Conservation (phyloP, 2,329 filamentous ascomycete genomes). For the Neopestalotiopsis clavispora region DNA sequence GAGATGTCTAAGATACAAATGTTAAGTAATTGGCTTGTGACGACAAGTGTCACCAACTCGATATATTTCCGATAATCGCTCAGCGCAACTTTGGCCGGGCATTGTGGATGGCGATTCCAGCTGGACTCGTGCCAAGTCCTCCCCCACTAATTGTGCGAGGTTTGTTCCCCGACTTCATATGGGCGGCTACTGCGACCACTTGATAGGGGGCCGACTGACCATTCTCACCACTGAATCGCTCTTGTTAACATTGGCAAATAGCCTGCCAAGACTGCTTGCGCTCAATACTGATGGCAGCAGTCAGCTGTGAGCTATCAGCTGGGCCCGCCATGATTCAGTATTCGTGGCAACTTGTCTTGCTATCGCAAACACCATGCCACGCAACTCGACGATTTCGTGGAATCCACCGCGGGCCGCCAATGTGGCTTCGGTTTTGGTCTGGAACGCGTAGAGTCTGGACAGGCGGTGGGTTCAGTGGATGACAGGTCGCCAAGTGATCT, state of each 20-base stretch:
- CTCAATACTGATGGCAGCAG: neutral
- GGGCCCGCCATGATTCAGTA: neutral
- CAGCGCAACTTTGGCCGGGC: neutral
- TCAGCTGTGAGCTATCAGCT: neutral
- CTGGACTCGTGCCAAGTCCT: neutral
- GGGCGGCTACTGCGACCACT: neutral
- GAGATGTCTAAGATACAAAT: slow-evolving; percentile 1
- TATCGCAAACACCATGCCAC: neutral
- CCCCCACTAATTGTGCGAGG: no score
- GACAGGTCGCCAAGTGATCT: neutral
- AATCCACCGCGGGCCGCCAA: neutral
- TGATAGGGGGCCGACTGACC: neutral
- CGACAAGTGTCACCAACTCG: neutral
- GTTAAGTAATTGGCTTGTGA: neutral
- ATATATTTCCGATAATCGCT: neutral
- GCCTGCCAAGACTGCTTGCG: neutral
- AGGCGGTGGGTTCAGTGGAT: neutral
- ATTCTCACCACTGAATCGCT: neutral
- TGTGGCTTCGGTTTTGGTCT: neutral
- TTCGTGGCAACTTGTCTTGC: neutral
- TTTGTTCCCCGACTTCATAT: neutral
- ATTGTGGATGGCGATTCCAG: neutral
- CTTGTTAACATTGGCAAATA: neutral
- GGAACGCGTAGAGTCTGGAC: neutral
- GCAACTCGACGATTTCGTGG: neutral